phyloP scores from a whole-genome alignment of 2,329 filamentous ascomycete genomes.

The Ascochyta koolunga region DNA sequence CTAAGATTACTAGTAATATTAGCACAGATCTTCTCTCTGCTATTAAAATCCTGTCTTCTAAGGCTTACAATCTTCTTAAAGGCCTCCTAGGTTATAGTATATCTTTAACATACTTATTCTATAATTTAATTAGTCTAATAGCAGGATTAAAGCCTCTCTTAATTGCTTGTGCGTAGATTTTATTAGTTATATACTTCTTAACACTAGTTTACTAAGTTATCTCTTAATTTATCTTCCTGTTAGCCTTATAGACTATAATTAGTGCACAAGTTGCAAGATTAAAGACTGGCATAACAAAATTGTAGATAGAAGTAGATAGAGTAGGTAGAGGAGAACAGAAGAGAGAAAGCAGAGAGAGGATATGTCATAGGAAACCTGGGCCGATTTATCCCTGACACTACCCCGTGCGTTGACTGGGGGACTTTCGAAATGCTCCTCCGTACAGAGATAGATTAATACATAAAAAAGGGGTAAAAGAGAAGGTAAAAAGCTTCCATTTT shows the following conservation, averaged over 20 bases:
- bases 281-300: neutral
- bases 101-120: neutral
- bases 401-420: no score
- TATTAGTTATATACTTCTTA: neutral
- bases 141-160: neutral
- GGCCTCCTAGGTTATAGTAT: no score
- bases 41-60: slow-evolving; percentile 9
- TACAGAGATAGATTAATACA: no score
- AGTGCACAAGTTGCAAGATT: neutral
- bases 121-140: neutral
- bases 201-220: neutral
- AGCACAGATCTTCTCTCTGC: slow-evolving; percentile 21
- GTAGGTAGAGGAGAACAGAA: no score
- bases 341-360: no score
- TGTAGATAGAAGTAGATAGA: neutral
- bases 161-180: neutral
- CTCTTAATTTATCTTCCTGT: neutral
- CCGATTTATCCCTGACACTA: no score
- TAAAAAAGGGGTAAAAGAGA: no score
- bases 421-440: no score
- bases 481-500: no score
- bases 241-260: neutral
- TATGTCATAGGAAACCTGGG: no score
- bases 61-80: no score
- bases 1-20: slow-evolving; percentile 16